These are phyloP conservation scores for Rhynchosporium graminicola DNA, from an alignment of 2,329 filamentous ascomycete genomes.

Conservation along the genomic window DNA sequence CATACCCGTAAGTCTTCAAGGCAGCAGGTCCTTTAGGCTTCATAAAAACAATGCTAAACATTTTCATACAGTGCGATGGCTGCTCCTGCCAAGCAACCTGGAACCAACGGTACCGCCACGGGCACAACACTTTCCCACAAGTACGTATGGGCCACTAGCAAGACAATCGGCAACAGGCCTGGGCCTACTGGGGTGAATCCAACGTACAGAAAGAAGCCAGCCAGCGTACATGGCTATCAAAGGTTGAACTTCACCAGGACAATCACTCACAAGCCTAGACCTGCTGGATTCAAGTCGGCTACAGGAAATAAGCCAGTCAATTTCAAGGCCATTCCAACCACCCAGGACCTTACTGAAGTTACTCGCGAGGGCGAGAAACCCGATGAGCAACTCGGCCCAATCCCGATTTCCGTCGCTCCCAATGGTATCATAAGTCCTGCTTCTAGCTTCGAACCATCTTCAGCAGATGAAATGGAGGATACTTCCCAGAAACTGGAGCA, in stretches of 20 bases:
- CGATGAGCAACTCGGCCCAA: neutral
- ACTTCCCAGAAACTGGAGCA: neutral
- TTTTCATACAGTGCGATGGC: neutral
- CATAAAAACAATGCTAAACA: neutral
- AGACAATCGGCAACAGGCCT: too few relatives aligned
- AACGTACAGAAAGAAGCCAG: too few relatives aligned
- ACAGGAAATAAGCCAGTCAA: too few relatives aligned
- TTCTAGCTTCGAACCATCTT: neutral
- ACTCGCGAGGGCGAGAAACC: neutral
- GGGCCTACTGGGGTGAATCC: too few relatives aligned
- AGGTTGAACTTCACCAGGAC: too few relatives aligned
- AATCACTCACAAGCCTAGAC: too few relatives aligned
- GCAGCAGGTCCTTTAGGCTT: neutral
- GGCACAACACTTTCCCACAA: too few relatives aligned
- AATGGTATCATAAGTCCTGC: constrained; percentile 4
- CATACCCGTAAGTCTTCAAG: constrained; percentile 6
- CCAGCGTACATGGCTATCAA: too few relatives aligned
- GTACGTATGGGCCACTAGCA: too few relatives aligned
- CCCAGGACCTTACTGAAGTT: neutral
- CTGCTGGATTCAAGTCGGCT: too few relatives aligned
- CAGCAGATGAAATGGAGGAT: neutral
- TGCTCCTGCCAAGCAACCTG: neutral
- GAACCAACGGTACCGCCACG: neutral
- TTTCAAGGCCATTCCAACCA: too few relatives aligned
- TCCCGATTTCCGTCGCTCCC: neutral